A percentile compares a stretch with the other conserved stretches of the same genome.
phyloP scores from a whole-genome alignment of 2,329 filamentous ascomycete genomes.

The Pyrenochaeta sp. region DNA sequence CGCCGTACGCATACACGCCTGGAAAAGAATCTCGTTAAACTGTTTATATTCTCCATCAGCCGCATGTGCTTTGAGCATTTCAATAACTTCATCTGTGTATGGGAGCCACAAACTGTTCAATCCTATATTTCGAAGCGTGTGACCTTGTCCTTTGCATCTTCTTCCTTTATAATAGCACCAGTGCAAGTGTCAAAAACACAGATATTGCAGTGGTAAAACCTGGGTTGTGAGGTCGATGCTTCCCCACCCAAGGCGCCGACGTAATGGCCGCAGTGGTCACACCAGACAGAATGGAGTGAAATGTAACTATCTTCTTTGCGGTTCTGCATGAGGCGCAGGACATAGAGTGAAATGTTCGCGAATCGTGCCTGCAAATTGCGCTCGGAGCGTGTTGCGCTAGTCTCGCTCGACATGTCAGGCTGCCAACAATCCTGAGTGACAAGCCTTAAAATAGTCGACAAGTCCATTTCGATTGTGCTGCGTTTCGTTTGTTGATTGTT shows the following conservation, averaged over 20 bases:
- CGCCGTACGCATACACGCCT: background rate
- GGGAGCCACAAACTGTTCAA: background rate
- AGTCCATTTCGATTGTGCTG: background rate
- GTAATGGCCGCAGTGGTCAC: too few species aligned
- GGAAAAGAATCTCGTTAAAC: background rate
- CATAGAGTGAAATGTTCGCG: background rate
- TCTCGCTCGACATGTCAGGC: background rate
- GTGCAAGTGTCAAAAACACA: too few species aligned
- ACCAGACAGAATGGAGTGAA: too few species aligned
- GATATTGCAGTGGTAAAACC: too few species aligned
- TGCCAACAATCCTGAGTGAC: background rate
- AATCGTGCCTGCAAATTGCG: background rate
- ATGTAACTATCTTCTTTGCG: too few species aligned
- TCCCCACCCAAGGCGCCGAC: too few species aligned
- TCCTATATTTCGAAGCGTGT: background rate
- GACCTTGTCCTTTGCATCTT: too few species aligned
- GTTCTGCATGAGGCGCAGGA: background rate
- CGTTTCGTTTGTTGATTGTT: background rate
- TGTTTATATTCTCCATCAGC: background rate
- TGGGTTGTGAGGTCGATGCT: too few species aligned
- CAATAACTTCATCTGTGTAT: background rate
- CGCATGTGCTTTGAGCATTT: background rate
- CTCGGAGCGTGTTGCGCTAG: background rate
- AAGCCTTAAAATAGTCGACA: background rate
- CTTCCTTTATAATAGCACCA: too few species aligned